Evolutionary conservation across 257 asterid species (phyloP).

Genomic region (Penstemon barbatus): DNA sequence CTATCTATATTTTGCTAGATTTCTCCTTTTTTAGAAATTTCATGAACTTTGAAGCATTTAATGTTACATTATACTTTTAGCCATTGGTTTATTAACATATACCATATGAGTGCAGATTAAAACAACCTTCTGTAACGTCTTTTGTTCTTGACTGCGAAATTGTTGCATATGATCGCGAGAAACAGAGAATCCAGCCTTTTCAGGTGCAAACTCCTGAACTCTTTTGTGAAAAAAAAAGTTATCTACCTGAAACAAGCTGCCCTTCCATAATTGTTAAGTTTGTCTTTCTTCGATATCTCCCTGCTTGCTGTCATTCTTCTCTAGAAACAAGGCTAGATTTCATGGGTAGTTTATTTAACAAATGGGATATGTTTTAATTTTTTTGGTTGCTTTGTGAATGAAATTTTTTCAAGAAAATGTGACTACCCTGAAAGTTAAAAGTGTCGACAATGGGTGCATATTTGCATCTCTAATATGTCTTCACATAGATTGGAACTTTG

Average conservation of each 20-base stretch:
- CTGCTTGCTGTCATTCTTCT: not conserved
- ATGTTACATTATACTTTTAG: constrained; percentile 15
- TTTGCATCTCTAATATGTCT: not conserved
- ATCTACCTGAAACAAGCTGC: not conserved
- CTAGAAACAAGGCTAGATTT: not conserved
- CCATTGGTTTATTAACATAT: constrained; percentile 21
- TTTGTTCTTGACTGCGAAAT: constrained; percentile 97
- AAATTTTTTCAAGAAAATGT: constrained; percentile 4
- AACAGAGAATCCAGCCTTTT: constrained; percentile 86
- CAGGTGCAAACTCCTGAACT: constrained; percentile 50
- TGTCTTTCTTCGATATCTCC: not conserved
- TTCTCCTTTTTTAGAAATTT: constrained; percentile 5
- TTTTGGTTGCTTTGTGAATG: not conserved
- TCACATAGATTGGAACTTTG: constrained; percentile 19
- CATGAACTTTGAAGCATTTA: not conserved
- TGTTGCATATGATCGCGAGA: constrained; percentile 92
- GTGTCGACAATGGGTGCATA: not conserved
- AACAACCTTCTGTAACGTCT: constrained; percentile 65
- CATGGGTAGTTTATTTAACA: not conserved
- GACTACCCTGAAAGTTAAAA: constrained; percentile 18
- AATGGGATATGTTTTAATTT: not conserved
- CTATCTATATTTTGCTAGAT: not conserved
- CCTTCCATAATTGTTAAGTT: not conserved
- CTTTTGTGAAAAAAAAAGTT: constrained; percentile 17
- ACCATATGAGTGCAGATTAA: constrained; percentile 59